Evolutionary conservation across 345 rosid species (phyloP), one percentile per base, ranked within the genome.

Genomic region (Dipteronia dyeriana): DNA sequence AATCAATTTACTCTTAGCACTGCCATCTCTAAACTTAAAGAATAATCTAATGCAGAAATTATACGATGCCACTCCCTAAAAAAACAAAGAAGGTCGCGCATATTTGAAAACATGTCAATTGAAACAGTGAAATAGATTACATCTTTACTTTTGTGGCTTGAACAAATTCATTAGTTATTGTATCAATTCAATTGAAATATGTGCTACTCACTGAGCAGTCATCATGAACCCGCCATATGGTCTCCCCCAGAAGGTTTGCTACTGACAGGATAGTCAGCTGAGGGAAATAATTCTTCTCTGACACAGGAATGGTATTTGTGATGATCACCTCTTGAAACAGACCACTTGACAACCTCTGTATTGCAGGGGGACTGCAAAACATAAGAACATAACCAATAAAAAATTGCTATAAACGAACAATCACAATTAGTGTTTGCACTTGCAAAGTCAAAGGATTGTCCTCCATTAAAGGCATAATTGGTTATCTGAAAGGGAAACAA

Each of bases 151-250:
- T 73, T 13, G 41, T 23, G 34, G 51, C 67, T 51, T 1, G 31
- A 65, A 79, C 62, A 29, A 76, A 74, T 70, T 67, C 53, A 75
- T 76, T 38, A 60, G 38, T 19, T 1, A 69, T 10, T 31, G 70
- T 41, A 51, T 49, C 9, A 79, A 82, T 53, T 59, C 66, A 65
- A 66, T 75, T 70, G 76, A 72, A 85, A 83, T 74, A 79, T 41
- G 45, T 80, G 78, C 76, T 81, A 89, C 98, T 91, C 81, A 95
- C 99, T 53, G 98, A 86, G 84, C 91, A 91, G 84, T 95, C 98
- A 86, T 95, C 98, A 64, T 95, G 95, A 81, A 93, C 98, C 59
- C 94, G 99, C 99, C 99, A 95, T 71, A 95, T 91, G 62, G 98
- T 95, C 85, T 93, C 97, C 53, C 95, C 99, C 16, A 93, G 89